Conservation (phyloP, 2,329 filamentous ascomycete genomes). For the Cladosporium sp. region DNA sequence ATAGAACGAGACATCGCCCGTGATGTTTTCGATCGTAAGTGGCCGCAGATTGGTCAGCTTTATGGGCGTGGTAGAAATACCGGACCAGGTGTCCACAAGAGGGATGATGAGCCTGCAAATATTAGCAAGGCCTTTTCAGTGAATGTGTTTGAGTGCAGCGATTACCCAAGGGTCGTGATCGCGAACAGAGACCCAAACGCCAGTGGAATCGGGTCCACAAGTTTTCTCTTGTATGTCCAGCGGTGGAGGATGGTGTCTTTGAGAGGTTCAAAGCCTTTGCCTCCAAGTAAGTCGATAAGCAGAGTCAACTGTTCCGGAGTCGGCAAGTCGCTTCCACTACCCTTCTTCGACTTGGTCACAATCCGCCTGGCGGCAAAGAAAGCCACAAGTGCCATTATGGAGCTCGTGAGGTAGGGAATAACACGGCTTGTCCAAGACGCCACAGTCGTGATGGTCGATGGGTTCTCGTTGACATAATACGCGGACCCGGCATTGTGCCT, state of each 20-base stretch:
- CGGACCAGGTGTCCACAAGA: not conserved
- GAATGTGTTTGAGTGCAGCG: not conserved
- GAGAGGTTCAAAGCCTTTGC: not conserved
- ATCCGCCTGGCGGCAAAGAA: slow-evolving; percentile 20
- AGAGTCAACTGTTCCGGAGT: not conserved
- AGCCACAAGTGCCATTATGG: slow-evolving; percentile 19
- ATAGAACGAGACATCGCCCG: not conserved
- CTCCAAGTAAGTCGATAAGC: not conserved
- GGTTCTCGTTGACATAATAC: not conserved
- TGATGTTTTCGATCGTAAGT: not conserved
- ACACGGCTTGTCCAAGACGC: slow-evolving; percentile 17
- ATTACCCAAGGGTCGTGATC: not conserved
- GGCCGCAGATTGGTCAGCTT: not conserved
- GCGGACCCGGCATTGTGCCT: not conserved
- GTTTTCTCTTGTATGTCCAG: not conserved
- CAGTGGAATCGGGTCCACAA: not conserved
- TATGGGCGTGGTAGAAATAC: not conserved
- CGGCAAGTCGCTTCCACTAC: not conserved
- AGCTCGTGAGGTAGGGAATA: slow-evolving; percentile 20
- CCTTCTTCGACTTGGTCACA: slow-evolving; percentile 1
- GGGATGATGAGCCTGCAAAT: not conserved
- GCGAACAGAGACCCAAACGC: not conserved
- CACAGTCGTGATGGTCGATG: slow-evolving; percentile 16
- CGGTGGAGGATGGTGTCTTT: not conserved
- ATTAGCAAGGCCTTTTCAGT: not conserved